Percentiles rank a stretch among this genome's conserved stretches.
Conservation (phyloP, 1,284 basidiomycete genomes). For the Cryptococcus amylolentus region DNA sequence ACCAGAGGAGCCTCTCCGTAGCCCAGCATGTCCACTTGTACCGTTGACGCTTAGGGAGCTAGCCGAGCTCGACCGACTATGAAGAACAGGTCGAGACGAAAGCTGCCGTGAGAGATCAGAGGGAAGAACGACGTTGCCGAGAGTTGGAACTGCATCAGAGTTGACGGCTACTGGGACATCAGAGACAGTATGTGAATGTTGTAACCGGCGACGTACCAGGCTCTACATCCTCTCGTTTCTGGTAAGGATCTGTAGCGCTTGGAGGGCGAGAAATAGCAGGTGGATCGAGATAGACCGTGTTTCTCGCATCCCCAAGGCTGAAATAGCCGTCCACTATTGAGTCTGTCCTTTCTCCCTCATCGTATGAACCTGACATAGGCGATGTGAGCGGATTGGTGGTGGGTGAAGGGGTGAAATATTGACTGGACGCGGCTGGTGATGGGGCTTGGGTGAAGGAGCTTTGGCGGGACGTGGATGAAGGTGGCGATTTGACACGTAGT, state of each 20-base stretch:
- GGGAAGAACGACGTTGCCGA: background rate
- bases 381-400: background rate
- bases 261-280: too few relatives aligned
- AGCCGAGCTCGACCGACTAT: conserved; percentile 5
- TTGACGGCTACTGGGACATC: background rate
- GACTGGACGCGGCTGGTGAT: background rate
- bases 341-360: too few relatives aligned
- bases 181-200: background rate
- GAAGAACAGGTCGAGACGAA: background rate
- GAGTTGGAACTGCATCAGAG: background rate
- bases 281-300: background rate
- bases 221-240: background rate
- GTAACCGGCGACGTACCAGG: background rate
- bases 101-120: background rate
- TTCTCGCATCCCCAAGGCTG: background rate
- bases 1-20: background rate
- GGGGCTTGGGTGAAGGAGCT: background rate
- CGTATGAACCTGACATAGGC: too few relatives aligned
- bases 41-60: conserved; percentile 4
- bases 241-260: background rate
- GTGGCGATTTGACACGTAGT: background rate
- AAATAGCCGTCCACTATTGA: too few relatives aligned
- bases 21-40: background rate
- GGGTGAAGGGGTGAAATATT: background rate
- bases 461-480: background rate